These are phyloP conservation scores for Globisporangium nodosum DNA, from an alignment of 352 stramenopile genomes.

Conservation along the genomic window DNA sequence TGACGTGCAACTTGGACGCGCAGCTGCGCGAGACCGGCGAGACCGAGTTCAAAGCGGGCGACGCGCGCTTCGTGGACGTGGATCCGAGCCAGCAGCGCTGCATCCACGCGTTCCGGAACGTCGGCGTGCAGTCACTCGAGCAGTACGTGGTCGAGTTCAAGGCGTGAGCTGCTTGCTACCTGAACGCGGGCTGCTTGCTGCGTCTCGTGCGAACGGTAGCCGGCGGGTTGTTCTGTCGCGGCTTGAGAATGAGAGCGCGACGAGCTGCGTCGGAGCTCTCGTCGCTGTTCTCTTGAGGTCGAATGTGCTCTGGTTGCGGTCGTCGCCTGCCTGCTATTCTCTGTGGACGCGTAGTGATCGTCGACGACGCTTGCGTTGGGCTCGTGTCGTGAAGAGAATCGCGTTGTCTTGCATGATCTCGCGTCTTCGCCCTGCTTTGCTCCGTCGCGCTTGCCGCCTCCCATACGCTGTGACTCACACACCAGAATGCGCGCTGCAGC, in stretches of 20 bases:
- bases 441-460: background rate
- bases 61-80: slow-evolving; percentile 32
- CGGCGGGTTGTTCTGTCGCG: background rate
- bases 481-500: slow-evolving; percentile 32
- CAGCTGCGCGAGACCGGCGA: slow-evolving; percentile 18
- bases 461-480: slow-evolving; percentile 20
- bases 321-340: background rate
- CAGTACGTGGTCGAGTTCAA: slow-evolving; percentile 43
- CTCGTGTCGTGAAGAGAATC: background rate
- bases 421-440: background rate
- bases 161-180: background rate
- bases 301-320: background rate
- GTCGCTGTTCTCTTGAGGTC: background rate
- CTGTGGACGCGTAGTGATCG: background rate
- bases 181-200: background rate
- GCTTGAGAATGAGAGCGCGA: background rate
- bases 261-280: background rate
- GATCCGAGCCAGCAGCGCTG: slow-evolving; percentile 8
- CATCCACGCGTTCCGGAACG: slow-evolving; percentile 36
- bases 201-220: background rate
- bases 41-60: slow-evolving; percentile 18
- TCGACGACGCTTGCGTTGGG: background rate
- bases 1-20: slow-evolving; percentile 25
- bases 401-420: background rate
- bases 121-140: slow-evolving; percentile 13